Percentiles rank a stretch among this genome's conserved stretches.
Conservation (phyloP, 2,329 filamentous ascomycete species). For the Neofusicoccum sp. region DNA sequence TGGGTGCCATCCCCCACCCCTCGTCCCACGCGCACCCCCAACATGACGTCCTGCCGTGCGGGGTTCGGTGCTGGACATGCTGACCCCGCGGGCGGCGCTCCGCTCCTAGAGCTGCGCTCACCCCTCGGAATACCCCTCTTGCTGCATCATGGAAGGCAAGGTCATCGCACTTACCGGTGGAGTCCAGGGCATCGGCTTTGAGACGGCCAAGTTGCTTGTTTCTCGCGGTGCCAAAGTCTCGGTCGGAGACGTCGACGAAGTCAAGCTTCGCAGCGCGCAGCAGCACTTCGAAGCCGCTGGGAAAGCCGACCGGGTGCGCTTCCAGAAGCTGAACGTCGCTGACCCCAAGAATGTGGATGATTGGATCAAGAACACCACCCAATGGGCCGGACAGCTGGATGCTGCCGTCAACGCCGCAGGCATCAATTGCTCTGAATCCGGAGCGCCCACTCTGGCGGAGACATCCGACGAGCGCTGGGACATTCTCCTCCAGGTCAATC, state of each 20-base stretch:
- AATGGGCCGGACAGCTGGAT: conserved; percentile 39
- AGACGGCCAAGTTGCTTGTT: conserved; percentile 37
- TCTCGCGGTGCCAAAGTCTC: conserved; percentile 42
- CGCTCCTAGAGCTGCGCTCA: background rate
- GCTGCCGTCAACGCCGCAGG: conserved; percentile 49
- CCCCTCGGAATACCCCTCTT: background rate
- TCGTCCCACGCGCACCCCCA: background rate
- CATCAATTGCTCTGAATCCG: conserved; percentile 28
- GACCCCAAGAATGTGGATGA: conserved; percentile 34
- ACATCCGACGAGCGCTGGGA: conserved; percentile 39
- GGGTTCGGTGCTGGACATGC: background rate
- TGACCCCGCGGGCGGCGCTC: background rate
- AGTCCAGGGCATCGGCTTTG: conserved; percentile 42
- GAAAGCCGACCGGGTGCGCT: conserved; percentile 4
- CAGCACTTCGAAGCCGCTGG: conserved; percentile 15
- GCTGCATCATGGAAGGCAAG: conserved; percentile 21
- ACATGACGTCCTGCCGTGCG: background rate
- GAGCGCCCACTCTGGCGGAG: conserved; percentile 43
- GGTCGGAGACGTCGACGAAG: conserved; percentile 41
- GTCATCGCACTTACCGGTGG: conserved; percentile 39
- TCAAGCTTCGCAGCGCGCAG: conserved; percentile 24
- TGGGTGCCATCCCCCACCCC: background rate
- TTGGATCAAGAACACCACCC: conserved; percentile 40
- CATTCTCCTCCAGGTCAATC: conserved; percentile 37
- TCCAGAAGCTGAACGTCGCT: conserved; percentile 35